Evolutionary conservation across 192 early-diverging fungal species (phyloP), one percentile per base, ranked within the genome.

Genomic region (Coemansia sp.): DNA sequence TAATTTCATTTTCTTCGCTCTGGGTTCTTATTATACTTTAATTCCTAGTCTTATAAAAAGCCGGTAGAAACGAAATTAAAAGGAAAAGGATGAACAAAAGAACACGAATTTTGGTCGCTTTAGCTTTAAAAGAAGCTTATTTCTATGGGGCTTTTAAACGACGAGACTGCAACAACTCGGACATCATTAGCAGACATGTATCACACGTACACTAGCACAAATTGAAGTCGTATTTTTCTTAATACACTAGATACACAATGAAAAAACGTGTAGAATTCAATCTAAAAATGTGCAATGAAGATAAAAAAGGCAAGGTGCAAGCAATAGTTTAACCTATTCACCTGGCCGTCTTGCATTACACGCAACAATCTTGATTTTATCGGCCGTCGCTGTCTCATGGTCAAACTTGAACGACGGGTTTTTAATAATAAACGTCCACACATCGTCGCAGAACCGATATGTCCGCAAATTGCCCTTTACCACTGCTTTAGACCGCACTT

Each of bases 391-490:
- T 11, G 68, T 81, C 23, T 96, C 96, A 56, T 88, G 81, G 24
- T 98, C 97, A 61, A 97, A 88, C 48, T 89, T 87, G 73, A 98
- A 93, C n/a, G 83, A 56, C 7, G 90, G 24, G 92, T 88, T 84
- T 32, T 91, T 87, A 54, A 95, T 86, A 35, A 96, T 87, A 83
- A 99, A 97, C 1, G 96, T 97, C 94, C 94, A 99, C 22, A 99
- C 96, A 61, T 99, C 97, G 67, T 99, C 97, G 68, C 95, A 92
- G 57, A 93, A 94, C 49, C 94, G 87, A 74, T 98, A 99, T 22
- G 89, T 93, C 62, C 91, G 84, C 60, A 99, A 84, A 61, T 69
- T 63, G 16, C 71, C 67, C 90, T 94, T 96, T 55, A 99, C 86
- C 10, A 84, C 87, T 12, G 92, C 89, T 55, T 90, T 89, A 62